These are phyloP conservation scores for Erodium moschatum DNA, from an alignment of 441 rosid genomes.

Conservation along the genomic window DNA sequence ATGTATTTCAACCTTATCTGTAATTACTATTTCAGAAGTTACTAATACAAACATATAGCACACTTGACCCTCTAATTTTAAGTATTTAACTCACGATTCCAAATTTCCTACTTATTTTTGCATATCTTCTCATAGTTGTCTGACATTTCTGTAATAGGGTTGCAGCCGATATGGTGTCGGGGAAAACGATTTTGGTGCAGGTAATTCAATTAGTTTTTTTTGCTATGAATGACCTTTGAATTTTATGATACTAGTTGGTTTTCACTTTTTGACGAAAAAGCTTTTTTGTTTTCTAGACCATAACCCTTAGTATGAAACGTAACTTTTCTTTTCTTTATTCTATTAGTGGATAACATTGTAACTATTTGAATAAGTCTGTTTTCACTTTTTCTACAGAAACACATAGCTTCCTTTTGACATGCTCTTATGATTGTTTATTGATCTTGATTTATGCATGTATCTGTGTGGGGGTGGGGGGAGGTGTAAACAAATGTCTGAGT, in stretches of 20 bases:
- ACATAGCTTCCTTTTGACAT: too few relatives aligned
- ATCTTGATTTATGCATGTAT: too few relatives aligned
- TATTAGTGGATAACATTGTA: too few relatives aligned
- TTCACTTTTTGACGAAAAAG: too few relatives aligned
- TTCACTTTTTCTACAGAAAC: too few relatives aligned
- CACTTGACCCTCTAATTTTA: not conserved
- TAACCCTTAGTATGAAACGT: too few relatives aligned
- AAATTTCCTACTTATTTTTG: not conserved
- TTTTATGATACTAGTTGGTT: not conserved
- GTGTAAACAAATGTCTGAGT: too few relatives aligned
- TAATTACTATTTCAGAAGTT: not conserved
- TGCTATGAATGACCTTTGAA: not conserved
- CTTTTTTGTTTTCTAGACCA: too few relatives aligned
- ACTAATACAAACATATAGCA: not conserved
- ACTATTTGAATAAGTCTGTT: too few relatives aligned
- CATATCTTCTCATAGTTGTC: not conserved
- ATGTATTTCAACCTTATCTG: not conserved
- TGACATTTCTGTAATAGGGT: conserved; percentile 50
- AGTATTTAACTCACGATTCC: not conserved
- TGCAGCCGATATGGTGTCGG: conserved; percentile 60
- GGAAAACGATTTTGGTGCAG: conserved; percentile 53
- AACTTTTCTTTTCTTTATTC: too few relatives aligned
- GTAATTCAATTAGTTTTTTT: conserved; percentile 32
- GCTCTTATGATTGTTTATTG: too few relatives aligned
- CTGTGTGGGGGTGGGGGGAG: too few relatives aligned